These are phyloP conservation scores for Eudorina sp. DNA, from an alignment of 139 green algal species.

Conservation along the genomic window DNA sequence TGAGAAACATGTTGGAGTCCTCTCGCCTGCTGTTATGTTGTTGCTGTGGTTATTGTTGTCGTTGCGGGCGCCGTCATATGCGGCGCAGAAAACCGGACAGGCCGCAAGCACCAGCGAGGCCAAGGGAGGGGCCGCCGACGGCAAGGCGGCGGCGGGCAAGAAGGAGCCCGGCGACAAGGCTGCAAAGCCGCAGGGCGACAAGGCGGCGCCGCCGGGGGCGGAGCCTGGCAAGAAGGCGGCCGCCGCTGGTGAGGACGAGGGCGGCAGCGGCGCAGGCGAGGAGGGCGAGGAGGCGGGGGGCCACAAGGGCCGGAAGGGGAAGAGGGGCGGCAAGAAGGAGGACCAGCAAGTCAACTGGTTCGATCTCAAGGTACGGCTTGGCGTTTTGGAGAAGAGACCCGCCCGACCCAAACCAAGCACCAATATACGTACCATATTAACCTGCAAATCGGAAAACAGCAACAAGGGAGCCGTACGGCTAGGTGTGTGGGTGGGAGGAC, in stretches of 20 bases:
- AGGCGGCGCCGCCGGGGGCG: not conserved
- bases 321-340: constrained; percentile 25
- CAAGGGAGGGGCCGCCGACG: not conserved
- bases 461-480: not conserved
- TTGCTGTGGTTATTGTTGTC: no score
- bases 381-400: no score
- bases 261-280: not conserved
- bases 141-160: not conserved
- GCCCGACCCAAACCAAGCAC: no score
- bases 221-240: not conserved
- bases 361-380: constrained; percentile 75
- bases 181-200: not conserved
- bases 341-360: constrained; percentile 75
- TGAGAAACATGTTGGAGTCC: no score
- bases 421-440: no score
- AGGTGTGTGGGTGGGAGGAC: no score
- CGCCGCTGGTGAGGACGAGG: not conserved
- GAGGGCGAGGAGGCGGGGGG: not conserved
- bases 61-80: no score
- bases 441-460: no score
- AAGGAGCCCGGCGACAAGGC: not conserved
- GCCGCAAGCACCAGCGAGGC: constrained; percentile 18
- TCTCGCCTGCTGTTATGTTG: no score
- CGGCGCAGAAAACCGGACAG: constrained; percentile 14
- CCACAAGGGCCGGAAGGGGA: constrained; percentile 14